Base-by-base conservation (phyloP, 306 rosid genomes). In the Lathyrus aphaca region DNA sequence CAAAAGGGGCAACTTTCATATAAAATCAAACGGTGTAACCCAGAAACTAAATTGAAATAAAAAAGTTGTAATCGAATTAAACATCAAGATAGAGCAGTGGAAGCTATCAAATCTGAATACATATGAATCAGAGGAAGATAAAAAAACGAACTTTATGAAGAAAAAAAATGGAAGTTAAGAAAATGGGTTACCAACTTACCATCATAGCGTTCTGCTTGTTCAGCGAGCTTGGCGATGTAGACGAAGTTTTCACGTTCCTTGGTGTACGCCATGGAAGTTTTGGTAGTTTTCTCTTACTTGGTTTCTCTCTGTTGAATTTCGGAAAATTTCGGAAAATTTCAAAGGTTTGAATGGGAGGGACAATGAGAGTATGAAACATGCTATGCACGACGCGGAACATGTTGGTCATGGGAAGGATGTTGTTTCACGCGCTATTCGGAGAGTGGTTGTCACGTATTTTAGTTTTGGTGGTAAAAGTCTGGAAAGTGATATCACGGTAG, bases 241-340 rank as follows among this genome's bases (percentile, higher is more conserved):
- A 53, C 59, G 59, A 53, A 53, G 59, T 21, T 53, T 21, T 53
- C 58, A 53, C 58, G 58, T 51, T 53, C 32, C 58, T 53, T 53
- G 58, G 58, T 53, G 78, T 79, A 74, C 0, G 88, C 86, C 89
- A 80, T 82, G 65, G 82, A 59, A 29, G 72, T 71, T 83, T 77
- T 56, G 65, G 43, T 0, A 23, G 3, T 32, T 59, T 63, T 63
- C 76, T 74, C 30, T 32, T 6, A 44, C 43, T 68, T 46, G 69
- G 68, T 45, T 66, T 16, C 68, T 27, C 56, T 16, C 21, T 70
- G 10, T 57, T 5, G 9, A n/a, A 38, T 21, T 63, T 63, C 8
- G 68, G 44, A 63, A 5, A 14, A 37, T 19, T 62, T 62, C 8
- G 68, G 43, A 64, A 6, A 16, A 7, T 39, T 60, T 39, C 68